Base-by-base conservation (phyloP, 129 eudicot genomes). In the Chrysanthemum makinoi region DNA sequence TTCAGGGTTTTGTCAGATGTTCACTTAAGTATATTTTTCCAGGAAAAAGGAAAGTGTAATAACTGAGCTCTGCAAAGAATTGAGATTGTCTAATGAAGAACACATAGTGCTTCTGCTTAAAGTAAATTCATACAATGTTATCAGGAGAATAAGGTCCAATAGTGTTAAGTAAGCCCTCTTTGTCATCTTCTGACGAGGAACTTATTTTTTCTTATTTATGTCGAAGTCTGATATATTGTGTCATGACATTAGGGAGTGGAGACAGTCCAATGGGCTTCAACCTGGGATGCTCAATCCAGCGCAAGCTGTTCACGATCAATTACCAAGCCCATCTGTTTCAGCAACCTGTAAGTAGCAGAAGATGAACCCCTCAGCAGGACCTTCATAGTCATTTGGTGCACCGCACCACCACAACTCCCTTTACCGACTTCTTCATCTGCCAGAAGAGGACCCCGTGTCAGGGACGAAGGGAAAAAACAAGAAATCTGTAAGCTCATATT, bases 31-130 rank as follows among this genome's bases (percentile, higher is more conserved):
- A 66, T 14, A 72, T 65, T 62, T 51, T 57, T 69, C 73, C 90
- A 94, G 98, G 97, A 89, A 72, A 89, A 89, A 2, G 80, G 97
- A 94, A 86, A 74, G 95, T 77, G 75, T 94, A 80, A 87, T 94
- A 56, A 89, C 98, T 14, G 97, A 94, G 66, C 95, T 94, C 50
- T 77, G 98, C 62, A 94, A 87, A 79, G 98, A 94, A 82, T 75
- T 94, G 64, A 87, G 93, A 72, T 75, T 94, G 70, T 85, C 98
- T 33, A 91, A 89, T 72, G 98, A 94, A 85, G 96, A 94, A 80
- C 97, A 94, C 75, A 84, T 89, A 56, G 98, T 85, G 62, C 88
- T 89, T 79, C 84, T 87, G 8, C 80, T 80, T 43, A 85, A 89
- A 82, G 95, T 94, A 67, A 84, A 89, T 80, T 64, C 83, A 33